Percentiles rank a stretch among this genome's conserved stretches.
These are phyloP conservation scores for Ceratocystiopsis sp. DNA, from an alignment of 2,329 filamentous ascomycete species.

Conservation along the genomic window DNA sequence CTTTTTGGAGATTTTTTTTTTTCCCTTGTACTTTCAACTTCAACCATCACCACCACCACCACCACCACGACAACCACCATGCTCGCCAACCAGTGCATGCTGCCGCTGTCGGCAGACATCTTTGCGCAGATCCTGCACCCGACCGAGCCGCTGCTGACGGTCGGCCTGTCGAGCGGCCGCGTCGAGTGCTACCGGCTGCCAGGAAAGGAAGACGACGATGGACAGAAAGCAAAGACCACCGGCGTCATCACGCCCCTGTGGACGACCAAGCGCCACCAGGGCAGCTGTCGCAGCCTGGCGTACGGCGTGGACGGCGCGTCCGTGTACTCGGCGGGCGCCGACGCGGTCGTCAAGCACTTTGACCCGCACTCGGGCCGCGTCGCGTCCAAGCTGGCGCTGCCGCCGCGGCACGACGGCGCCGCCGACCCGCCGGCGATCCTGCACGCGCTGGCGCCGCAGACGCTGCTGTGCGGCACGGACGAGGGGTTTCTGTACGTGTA, in stretches of 20 bases:
- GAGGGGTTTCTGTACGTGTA: slow-evolving; percentile 77
- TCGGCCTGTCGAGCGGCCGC: slow-evolving; percentile 71
- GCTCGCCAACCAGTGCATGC: slow-evolving; percentile 84
- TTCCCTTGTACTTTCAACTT: too few relatives aligned
- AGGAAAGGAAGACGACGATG: slow-evolving; percentile 34
- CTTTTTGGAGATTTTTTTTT: too few relatives aligned
- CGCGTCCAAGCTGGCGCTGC: slow-evolving; percentile 65
- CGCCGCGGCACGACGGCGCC: slow-evolving; percentile 31
- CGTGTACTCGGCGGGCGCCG: slow-evolving; percentile 46
- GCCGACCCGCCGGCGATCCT: slow-evolving; percentile 49
- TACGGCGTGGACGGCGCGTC: slow-evolving; percentile 63
- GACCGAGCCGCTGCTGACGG: slow-evolving; percentile 63
- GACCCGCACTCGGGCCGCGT: slow-evolving; percentile 45
- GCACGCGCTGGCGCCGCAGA: slow-evolving; percentile 72
- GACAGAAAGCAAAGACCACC: slow-evolving; percentile 31
- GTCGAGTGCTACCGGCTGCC: slow-evolving; percentile 70
- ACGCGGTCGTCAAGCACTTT: slow-evolving; percentile 36
- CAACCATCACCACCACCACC: too few relatives aligned
- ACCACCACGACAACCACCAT: slow-evolving; percentile 25
- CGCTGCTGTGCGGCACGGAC: slow-evolving; percentile 77
- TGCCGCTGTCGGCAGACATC: slow-evolving; percentile 71
- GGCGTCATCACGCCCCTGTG: slow-evolving; percentile 69
- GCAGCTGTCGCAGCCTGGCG: slow-evolving; percentile 68
- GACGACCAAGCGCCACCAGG: slow-evolving; percentile 82
- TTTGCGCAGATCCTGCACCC: slow-evolving; percentile 84